These are phyloP conservation scores for Globisporangium paroecandrum DNA, from an alignment of 352 stramenopile species.

Conservation along the genomic window DNA sequence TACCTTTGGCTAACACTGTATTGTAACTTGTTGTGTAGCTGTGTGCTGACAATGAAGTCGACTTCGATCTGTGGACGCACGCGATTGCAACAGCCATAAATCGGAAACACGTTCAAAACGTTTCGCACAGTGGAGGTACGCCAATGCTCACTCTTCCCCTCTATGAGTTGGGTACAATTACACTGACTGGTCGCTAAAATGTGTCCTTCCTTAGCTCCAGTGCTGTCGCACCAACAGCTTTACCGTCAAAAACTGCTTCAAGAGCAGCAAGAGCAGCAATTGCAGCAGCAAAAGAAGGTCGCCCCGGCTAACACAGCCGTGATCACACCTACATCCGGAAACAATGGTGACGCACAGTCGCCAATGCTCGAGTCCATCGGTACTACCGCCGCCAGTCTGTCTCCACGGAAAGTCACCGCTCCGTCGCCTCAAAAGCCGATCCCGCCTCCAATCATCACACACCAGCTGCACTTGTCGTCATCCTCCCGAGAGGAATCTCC, in stretches of 20 bases:
- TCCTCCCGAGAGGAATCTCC: conserved; percentile 17
- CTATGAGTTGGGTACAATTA: background rate
- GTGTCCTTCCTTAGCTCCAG: conserved; percentile 17
- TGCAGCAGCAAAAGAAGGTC: conserved; percentile 13
- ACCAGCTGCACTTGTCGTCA: conserved; percentile 6
- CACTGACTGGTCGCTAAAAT: background rate
- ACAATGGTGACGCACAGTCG: background rate
- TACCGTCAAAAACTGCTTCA: conserved; percentile 70
- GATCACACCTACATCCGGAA: conserved; percentile 16
- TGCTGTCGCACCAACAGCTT: conserved; percentile 70
- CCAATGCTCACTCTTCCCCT: background rate
- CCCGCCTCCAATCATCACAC: conserved; percentile 20
- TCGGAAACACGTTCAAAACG: conserved; percentile 48
- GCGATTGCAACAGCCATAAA: conserved; percentile 78
- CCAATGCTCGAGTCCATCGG: background rate
- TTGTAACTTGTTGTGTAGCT: conserved; percentile 29
- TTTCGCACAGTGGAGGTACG: conserved; percentile 16
- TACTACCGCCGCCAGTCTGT: background rate
- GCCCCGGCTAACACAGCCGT: conserved; percentile 5
- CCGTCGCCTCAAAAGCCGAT: conserved; percentile 22
- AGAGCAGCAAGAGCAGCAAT: conserved; percentile 29
- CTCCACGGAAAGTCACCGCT: background rate
- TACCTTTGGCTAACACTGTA: conserved; percentile 7
- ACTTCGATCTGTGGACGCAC: conserved; percentile 79
- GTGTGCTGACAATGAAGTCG: conserved; percentile 66